These are phyloP conservation scores for Fraxinus angustifolia DNA, from an alignment of 305 asterid species.

Conservation along the genomic window DNA sequence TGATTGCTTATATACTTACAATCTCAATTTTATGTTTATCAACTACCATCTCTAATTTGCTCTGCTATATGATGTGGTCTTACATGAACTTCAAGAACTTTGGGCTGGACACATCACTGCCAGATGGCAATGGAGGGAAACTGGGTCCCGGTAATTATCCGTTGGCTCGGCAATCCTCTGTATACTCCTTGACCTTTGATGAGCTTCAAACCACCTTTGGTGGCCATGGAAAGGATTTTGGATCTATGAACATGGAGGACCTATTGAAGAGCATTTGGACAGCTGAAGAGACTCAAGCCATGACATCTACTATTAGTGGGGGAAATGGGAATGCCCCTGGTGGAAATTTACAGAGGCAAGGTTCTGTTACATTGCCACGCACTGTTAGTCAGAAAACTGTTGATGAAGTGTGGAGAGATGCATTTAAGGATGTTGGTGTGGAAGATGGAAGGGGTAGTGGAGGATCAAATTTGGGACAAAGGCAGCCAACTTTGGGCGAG, in stretches of 20 bases:
- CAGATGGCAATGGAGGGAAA: slow-evolving; percentile 46
- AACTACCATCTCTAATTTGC: slow-evolving; percentile 33
- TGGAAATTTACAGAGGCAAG: slow-evolving; percentile 81
- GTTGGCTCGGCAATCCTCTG: slow-evolving; percentile 72
- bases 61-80: slow-evolving; percentile 53
- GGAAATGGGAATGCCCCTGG: slow-evolving; percentile 33
- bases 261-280: slow-evolving; percentile 86
- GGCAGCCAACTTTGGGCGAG: slow-evolving; percentile 82
- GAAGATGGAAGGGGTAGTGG: slow-evolving; percentile 40
- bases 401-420: slow-evolving; percentile 92
- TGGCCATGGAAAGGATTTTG: slow-evolving; percentile 76
- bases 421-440: slow-evolving; percentile 44
- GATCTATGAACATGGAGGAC: slow-evolving; percentile 97
- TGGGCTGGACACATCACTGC: slow-evolving; percentile 39
- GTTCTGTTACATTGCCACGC: slow-evolving; percentile 78
- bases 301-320: slow-evolving; percentile 31
- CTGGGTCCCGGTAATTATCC: slow-evolving; percentile 38
- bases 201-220: slow-evolving; percentile 83
- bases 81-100: slow-evolving; percentile 69
- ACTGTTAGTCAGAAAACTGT: slow-evolving; percentile 87
- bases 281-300: slow-evolving; percentile 73
- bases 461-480: slow-evolving; percentile 38
- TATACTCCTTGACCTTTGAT: slow-evolving; percentile 82
- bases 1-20: slow-evolving; percentile 21
- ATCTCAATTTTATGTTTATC: slow-evolving; percentile 17